Base-by-base conservation (phyloP, 73 alveolate species). In the Paramecium octaurelia region DNA sequence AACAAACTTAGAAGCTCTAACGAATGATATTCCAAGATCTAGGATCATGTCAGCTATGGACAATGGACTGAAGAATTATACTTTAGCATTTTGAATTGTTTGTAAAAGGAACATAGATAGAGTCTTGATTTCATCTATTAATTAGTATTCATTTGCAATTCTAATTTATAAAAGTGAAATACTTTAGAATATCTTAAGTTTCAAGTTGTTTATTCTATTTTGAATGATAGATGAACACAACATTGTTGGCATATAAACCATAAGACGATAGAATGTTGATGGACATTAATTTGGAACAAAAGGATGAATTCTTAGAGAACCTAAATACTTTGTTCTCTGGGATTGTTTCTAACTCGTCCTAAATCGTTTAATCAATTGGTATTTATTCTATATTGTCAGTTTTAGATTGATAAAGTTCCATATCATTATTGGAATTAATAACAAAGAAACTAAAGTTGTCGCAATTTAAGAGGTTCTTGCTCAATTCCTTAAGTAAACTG, bases 41-140 rank as follows among this genome's bases (percentile, higher is more conserved):
- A 80, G 18, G 23, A 80, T 80, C 91, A 80, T 80, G 16, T 80
- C 91, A 80, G 91, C 70, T 8, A 80, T 80, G 4, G 91, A 80
- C 5, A 80, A 24, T 9, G 91, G 91, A 80, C 91, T 80, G 12
- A 80, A 80, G 31, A 42, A 80, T 80, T 80, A 35, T 6, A 80
- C 91, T 44, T 48, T 80, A 7, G 91, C 91, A 80, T 80, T 42
- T 46, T 80, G n/a, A 20, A 80, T 42, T 0, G 91, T 80, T 20
- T 80, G 24, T 9, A 80, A 8, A 0, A 80, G 31, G 35, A 80
- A 80, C 16, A 31, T 38, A n/a, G 91, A 80, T 24, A 80, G 29
- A 44, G 44, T 31, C 16, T 48, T 44, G 16, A 80, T 80, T 80
- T 80, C 91, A 24, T 80, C 91, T 3, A 43, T 38, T 35, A 80